Base-by-base conservation (phyloP, 441 rosid genomes). In the Populus tomentosa region DNA sequence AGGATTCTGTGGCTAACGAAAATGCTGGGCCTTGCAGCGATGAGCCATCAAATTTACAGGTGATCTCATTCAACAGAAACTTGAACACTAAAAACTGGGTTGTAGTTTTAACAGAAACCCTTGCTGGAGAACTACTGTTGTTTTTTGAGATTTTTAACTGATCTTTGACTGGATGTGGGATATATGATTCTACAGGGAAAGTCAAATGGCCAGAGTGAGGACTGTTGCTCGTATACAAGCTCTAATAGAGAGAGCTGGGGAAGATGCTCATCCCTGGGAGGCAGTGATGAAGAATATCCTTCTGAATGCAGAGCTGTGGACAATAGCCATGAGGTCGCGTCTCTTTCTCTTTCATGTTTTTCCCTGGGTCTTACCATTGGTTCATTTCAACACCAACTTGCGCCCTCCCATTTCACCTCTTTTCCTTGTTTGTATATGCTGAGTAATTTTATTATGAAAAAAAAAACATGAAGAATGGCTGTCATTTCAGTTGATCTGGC, bases 241-340 rank as follows among this genome's bases (percentile, higher is more conserved):
- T 95, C 97, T 20, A 94, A 89, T 84, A 88, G 98, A 82, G 98
- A 90, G 87, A 95, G 98, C 80, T 95, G 99, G 99, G 99, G 98
- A 75, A 87, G 97, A 85, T 95, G 99, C 89, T 94, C 97, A 69
- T 93, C 98, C 78, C 79, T 94, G 62, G 97, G 97, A 74, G 97
- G 93, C 84, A 90, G 92, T 18, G 98, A 94, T 33, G 97, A 88
- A 78, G 99, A 94, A 82, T 84, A 87, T 75, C 86, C 88, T 50
- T 87, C 87, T 20, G 88, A 79, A 28, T 84, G 87, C 76, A 78
- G 80, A 72, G 77, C 86, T 42, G 74, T 84, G 67, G 80, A 82
- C 79, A 85, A 79, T 50, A 77, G 75, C 77, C 86, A 85, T 61
- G 92, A 93, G 98, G 98, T 92, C 64, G 42, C 40, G 0, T 21